Evolutionary conservation across 1,284 basidiomycete species (phyloP).

Genomic region (Cystobasidiaceae sp.): DNA sequence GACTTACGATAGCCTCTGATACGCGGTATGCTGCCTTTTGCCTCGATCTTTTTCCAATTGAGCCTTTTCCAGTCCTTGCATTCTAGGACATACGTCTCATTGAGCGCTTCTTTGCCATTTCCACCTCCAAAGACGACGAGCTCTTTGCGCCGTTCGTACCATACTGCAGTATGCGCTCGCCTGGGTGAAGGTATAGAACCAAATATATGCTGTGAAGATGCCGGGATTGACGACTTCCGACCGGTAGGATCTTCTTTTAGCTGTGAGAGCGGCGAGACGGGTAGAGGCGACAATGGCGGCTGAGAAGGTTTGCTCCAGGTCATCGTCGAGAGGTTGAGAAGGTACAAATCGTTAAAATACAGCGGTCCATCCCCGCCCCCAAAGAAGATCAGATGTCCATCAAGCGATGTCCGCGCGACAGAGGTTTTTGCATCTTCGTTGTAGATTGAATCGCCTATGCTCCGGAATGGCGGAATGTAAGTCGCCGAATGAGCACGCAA

Average conservation of each 20-base stretch:
- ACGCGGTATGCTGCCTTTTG: constrained; percentile 31
- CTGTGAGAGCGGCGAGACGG: neutral
- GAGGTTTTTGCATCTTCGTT: constrained; percentile 2
- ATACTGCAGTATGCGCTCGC: constrained; percentile 38
- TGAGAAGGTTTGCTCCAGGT: constrained; percentile 19
- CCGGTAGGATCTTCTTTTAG: no score
- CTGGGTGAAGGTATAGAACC: constrained; percentile 35
- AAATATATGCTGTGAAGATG: neutral
- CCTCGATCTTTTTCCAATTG: constrained; percentile 31
- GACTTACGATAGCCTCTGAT: constrained; percentile 37
- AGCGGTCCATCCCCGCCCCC: constrained; percentile 40
- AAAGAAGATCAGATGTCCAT: constrained; percentile 36
- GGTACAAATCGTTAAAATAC: constrained; percentile 38
- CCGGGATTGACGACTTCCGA: no score
- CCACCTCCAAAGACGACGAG: constrained; percentile 41
- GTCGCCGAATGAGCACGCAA: constrained; percentile 32
- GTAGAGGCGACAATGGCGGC: neutral
- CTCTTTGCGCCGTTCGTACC: constrained; percentile 31
- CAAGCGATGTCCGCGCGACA: neutral
- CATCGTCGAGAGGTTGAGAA: constrained; percentile 34
- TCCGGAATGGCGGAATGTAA: constrained; percentile 13
- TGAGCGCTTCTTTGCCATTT: constrained; percentile 38
- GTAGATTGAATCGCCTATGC: neutral
- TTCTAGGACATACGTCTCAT: constrained; percentile 37
- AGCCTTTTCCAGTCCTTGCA: constrained; percentile 30